Conservation (phyloP, 1,284 basidiomycete genomes). For the Marasmius oreades region DNA sequence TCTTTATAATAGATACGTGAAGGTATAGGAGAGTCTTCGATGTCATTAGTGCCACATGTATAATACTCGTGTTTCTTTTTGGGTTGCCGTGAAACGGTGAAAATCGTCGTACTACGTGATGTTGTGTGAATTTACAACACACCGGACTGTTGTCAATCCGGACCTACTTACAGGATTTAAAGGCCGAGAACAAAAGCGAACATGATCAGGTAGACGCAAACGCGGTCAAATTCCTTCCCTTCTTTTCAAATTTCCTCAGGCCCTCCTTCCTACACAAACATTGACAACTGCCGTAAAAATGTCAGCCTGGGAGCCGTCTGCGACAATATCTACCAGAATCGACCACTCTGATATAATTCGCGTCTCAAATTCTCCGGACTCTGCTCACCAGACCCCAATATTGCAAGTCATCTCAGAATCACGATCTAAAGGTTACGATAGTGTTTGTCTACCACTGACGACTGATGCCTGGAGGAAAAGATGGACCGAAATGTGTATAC, state of each 20-base stretch:
- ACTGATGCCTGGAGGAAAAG: constrained; percentile 84
- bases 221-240: neutral
- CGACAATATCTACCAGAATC: constrained; percentile 32
- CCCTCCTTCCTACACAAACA: neutral
- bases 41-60: no score
- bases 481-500: constrained; percentile 88
- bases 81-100: no score
- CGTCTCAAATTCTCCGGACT: constrained; percentile 12
- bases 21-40: neutral
- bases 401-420: constrained; percentile 48
- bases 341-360: constrained; percentile 30
- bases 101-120: no score
- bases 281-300: constrained; percentile 13
- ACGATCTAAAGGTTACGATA: constrained; percentile 56
- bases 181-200: neutral
- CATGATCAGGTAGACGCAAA: neutral
- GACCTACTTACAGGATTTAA: no score
- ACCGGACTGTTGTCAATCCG: no score
- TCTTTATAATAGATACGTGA: neutral
- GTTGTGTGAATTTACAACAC: no score
- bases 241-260: no score
- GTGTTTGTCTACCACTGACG: constrained; percentile 81
- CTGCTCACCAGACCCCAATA: constrained; percentile 39
- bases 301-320: constrained; percentile 32
- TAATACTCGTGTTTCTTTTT: no score